These are phyloP conservation scores for Magnaporthales sp. DNA, from an alignment of 2,329 filamentous ascomycete genomes.

Conservation along the genomic window DNA sequence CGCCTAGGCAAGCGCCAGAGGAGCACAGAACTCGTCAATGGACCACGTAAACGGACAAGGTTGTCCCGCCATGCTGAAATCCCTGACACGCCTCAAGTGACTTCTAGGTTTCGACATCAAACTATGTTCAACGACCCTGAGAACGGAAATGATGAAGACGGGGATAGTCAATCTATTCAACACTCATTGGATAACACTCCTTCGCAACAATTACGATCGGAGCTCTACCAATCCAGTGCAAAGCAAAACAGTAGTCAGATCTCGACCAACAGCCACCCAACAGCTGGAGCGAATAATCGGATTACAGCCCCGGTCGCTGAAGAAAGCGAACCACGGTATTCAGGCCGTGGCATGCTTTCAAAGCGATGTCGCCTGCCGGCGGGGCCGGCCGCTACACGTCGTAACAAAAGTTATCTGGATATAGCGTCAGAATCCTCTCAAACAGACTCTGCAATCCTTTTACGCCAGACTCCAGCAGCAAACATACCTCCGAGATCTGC, in stretches of 20 bases:
- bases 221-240: background rate
- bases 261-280: background rate
- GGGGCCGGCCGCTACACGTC: background rate
- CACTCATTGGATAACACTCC: background rate
- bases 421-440: background rate
- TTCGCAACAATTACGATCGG: background rate
- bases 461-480: background rate
- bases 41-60: background rate
- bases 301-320: background rate
- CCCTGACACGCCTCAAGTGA: slow-evolving; percentile 6
- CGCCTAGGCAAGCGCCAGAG: background rate
- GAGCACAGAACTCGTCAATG: background rate
- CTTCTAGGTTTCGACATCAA: background rate
- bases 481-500: background rate
- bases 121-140: background rate
- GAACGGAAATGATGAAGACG: background rate
- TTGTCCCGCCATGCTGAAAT: background rate
- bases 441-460: background rate
- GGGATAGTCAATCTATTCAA: background rate
- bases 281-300: background rate
- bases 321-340: background rate
- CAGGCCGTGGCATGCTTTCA: background rate
- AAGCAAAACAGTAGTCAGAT: background rate
- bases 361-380: background rate
- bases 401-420: background rate